A percentile compares a stretch with the other conserved stretches of the same genome.
Evolutionary conservation across 768 basidiomycete genomes (phyloP).

Genomic region (Rubroboletus pulcherrimus): DNA sequence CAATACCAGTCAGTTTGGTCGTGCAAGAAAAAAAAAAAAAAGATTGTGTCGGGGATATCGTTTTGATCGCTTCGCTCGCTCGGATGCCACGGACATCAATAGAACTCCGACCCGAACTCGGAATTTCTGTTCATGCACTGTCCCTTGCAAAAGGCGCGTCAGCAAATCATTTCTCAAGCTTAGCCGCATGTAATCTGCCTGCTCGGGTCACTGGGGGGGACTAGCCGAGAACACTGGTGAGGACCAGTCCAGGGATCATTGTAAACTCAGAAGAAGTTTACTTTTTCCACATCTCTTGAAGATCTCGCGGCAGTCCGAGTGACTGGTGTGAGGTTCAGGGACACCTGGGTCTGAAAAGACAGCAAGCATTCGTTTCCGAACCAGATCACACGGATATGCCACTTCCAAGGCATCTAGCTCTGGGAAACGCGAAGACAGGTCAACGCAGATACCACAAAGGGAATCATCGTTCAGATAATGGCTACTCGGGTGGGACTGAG

Average conservation of each 20-base stretch:
- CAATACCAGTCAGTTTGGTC: constrained; percentile 3
- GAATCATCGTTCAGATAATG: not conserved
- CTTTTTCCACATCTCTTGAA: not conserved
- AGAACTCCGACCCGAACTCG: not conserved
- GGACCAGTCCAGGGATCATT: not conserved
- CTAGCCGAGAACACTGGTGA: not conserved
- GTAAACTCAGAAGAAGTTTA: not conserved
- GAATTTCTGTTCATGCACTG: not conserved
- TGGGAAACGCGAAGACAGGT: not conserved
- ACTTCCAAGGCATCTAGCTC: not conserved
- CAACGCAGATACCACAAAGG: constrained; percentile 3
- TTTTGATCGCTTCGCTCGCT: constrained; percentile 1
- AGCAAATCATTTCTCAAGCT: not conserved
- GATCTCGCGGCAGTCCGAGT: not conserved
- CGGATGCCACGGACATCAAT: not conserved
- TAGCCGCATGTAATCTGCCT: not conserved
- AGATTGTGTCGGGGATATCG: not conserved
- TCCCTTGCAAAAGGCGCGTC: not conserved
- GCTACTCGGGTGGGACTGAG: not conserved
- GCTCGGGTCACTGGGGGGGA: not conserved
- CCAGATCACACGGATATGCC: not conserved
- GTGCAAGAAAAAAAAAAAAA: not conserved
- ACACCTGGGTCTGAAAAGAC: not conserved
- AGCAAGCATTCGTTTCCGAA: not conserved
- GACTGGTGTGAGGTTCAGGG: not conserved